Evolutionary conservation across 176 grass and related monocot genomes (phyloP).

Genomic region (Hsuehochloa calcarea): DNA sequence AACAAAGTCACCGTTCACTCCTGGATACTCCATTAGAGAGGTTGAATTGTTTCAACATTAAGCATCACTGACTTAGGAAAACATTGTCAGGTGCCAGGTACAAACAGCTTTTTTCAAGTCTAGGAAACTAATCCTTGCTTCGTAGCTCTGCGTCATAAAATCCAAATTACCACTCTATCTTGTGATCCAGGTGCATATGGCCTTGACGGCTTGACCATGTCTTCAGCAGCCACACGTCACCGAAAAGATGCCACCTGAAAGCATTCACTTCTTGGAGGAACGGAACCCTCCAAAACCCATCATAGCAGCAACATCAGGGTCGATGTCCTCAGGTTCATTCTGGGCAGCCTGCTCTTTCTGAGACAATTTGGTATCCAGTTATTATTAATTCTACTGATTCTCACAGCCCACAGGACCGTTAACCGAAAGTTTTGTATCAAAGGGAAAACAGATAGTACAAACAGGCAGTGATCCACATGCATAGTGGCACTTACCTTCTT

Average conservation of each 20-base stretch:
- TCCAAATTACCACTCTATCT: neutral
- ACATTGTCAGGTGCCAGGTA: neutral
- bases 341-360: slow-evolving; percentile 65
- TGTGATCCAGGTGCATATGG: neutral
- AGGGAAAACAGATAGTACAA: neutral
- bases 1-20: neutral
- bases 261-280: slow-evolving; percentile 60
- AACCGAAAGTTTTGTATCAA: neutral
- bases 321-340: slow-evolving; percentile 62
- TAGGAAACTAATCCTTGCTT: neutral
- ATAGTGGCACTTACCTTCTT: slow-evolving; percentile 58
- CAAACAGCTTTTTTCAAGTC: neutral
- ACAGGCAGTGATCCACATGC: neutral
- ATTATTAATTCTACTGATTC: slow-evolving; percentile 24
- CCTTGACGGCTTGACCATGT: neutral
- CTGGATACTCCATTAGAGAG: neutral
- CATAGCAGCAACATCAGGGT: slow-evolving; percentile 75
- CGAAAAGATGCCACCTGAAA: neutral
- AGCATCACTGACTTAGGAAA: neutral
- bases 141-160: neutral
- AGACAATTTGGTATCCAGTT: neutral
- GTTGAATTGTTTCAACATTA: neutral
- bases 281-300: slow-evolving; percentile 78
- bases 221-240: neutral
- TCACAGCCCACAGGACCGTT: neutral